phyloP scores from a whole-genome alignment of 1,284 basidiomycete genomes.

The Leccinum solheimii region DNA sequence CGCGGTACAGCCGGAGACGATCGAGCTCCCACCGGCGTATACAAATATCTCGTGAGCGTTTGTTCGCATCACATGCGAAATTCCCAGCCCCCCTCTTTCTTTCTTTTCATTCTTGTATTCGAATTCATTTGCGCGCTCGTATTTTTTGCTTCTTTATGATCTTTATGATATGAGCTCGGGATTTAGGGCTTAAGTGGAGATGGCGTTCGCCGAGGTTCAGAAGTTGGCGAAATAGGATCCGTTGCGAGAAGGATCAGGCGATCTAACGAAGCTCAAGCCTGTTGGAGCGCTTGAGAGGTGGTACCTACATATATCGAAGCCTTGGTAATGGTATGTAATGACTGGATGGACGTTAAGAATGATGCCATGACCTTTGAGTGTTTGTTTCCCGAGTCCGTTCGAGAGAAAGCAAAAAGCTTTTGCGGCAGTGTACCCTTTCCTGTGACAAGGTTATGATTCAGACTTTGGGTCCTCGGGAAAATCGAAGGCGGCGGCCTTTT shows the following conservation, averaged over 20 bases:
- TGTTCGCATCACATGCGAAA: not conserved
- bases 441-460: conserved; percentile 11
- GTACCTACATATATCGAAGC: conserved; percentile 40
- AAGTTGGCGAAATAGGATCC: conserved; percentile 25
- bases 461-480: conserved; percentile 70
- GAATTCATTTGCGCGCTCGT: not conserved
- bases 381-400: conserved; percentile 74
- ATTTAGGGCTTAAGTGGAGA: conserved; percentile 46
- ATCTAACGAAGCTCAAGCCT: conserved; percentile 12
- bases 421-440: conserved; percentile 71
- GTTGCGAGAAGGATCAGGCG: conserved; percentile 27
- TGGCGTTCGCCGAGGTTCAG: conserved; percentile 40
- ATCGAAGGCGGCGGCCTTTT: conserved; percentile 78
- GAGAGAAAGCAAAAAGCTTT: conserved; percentile 94
- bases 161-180: conserved; percentile 35
- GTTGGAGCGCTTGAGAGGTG: conserved; percentile 30
- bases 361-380: conserved; percentile 62
- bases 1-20: conserved; percentile 54
- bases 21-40: conserved; percentile 80
- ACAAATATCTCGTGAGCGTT: conserved; percentile 46
- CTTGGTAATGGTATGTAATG: conserved; percentile 44
- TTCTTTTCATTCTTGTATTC: conserved; percentile 3
- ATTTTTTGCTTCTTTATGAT: not conserved
- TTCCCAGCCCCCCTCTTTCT: not conserved
- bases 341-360: conserved; percentile 40